phyloP scores from a whole-genome alignment of 2,329 filamentous ascomycete genomes.

The Aciculosporium take region DNA sequence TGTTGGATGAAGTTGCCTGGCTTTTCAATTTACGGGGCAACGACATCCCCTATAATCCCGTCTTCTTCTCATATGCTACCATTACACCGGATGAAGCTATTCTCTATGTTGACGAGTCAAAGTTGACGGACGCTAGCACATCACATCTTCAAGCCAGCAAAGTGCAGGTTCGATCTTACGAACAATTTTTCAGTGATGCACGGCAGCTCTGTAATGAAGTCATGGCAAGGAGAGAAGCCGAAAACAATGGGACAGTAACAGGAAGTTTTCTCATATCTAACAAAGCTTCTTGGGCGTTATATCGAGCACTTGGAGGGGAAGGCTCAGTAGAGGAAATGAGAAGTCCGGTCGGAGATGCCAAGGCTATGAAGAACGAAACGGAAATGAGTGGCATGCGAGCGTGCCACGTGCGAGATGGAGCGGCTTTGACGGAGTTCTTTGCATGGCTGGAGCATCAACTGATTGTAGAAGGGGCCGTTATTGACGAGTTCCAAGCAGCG shows the following conservation, averaged over 20 bases:
- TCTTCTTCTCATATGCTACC: slow-evolving; percentile 94
- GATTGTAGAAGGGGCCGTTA: slow-evolving; percentile 50
- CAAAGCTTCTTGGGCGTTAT: slow-evolving; percentile 85
- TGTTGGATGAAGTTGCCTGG: slow-evolving; percentile 96
- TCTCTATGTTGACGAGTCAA: slow-evolving; percentile 71
- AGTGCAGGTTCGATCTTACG: slow-evolving; percentile 69
- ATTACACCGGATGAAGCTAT: slow-evolving; percentile 64
- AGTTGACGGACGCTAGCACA: slow-evolving; percentile 55
- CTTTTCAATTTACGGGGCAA: slow-evolving; percentile 92
- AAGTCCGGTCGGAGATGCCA: slow-evolving; percentile 78
- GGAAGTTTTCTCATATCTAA: slow-evolving; percentile 76
- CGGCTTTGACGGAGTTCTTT: slow-evolving; percentile 82
- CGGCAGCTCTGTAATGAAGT: slow-evolving; percentile 34
- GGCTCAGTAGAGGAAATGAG: slow-evolving; percentile 72
- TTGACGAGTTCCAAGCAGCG: slow-evolving; percentile 85
- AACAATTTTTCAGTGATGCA: slow-evolving; percentile 67
- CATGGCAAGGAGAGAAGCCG: slow-evolving; percentile 25
- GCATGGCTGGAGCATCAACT: slow-evolving; percentile 92
- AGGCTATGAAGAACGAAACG: slow-evolving; percentile 83
- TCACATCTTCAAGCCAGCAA: slow-evolving; percentile 54
- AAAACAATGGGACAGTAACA: slow-evolving; percentile 14
- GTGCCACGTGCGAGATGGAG: slow-evolving; percentile 87
- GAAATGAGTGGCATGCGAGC: slow-evolving; percentile 87
- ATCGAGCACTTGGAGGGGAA: slow-evolving; percentile 72
- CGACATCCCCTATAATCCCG: slow-evolving; percentile 94